Base-by-base conservation (phyloP, 2,329 filamentous ascomycete genomes). In the Trichoderma afroharzianum region DNA sequence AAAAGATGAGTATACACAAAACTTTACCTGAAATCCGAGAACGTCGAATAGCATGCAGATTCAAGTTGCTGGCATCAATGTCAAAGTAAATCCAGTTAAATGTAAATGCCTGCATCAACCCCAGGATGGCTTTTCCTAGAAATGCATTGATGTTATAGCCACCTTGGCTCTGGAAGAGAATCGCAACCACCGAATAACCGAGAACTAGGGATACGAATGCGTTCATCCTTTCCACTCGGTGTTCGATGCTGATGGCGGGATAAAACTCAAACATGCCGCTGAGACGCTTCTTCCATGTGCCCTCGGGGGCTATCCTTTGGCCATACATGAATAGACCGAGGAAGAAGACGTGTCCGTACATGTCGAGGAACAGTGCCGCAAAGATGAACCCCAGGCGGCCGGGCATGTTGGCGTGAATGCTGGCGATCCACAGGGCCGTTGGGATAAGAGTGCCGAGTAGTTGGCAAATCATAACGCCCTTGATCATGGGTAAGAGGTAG, bases 31-130 rank as follows among this genome's bases (percentile, higher is more conserved):
- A 81, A 24, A 78, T 64, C 2, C 82, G 80, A 47, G 84, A 83
- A 2, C 88, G 82, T 11, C 90, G 83, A 71, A 92, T 91, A 9
- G 90, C 89, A 78, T 91, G 90, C 0, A 85, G 79, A 62, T 86
- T 84, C 21, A 91, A 81, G 76, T 88, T 87, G 70, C 83, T 82
- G 18, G 81, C 84, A 77, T 91, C 89, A 43, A 91, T 83, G 76
- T 91, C 88, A 76, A 90, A 90, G 77, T 90, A 90, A 11, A 90
- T 82, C 87, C 88, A 89, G 75, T 90, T 89, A 75, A 89, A 88
- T 63, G 84, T 80, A 76, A 88, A 90, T 0, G 87, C 86, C 74
- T 89, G 88, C 3, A 88, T 80, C 0, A 90, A 79, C 0, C 88
- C 88, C 14, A 90, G 78, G 11, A 89, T 82, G 1, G 88, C 88